These are phyloP conservation scores for Albifimbria verrucaria DNA, from an alignment of 2,329 filamentous ascomycete species.

Conservation along the genomic window DNA sequence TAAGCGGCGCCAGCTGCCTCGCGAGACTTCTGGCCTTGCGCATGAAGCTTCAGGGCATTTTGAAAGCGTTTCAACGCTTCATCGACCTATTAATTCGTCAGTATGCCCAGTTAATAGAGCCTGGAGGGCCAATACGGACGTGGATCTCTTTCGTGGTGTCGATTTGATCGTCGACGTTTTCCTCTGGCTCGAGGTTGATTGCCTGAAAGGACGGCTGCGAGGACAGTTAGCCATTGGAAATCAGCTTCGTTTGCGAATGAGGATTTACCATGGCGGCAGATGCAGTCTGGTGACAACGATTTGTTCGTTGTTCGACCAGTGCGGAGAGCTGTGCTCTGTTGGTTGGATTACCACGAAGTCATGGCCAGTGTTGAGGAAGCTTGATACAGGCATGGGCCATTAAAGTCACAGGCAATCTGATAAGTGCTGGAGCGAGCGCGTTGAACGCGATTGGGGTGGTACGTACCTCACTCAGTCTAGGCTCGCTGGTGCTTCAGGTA, in stretches of 20 bases:
- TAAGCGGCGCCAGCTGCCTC: slow-evolving; percentile 78
- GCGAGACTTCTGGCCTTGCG: slow-evolving; percentile 76
- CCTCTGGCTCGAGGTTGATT: slow-evolving; percentile 91
- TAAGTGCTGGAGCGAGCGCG: background rate
- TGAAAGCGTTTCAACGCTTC: slow-evolving; percentile 96
- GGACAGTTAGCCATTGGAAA: slow-evolving; percentile 3
- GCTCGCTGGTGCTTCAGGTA: no score
- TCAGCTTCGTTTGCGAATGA: no score
- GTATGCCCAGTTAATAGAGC: background rate
- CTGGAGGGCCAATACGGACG: slow-evolving; percentile 29
- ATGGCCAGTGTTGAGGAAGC: no score
- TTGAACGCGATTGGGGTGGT: background rate
- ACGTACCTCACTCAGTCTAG: no score
- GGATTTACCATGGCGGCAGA: no score
- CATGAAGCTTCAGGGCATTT: slow-evolving; percentile 83
- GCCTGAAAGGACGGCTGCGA: slow-evolving; percentile 69
- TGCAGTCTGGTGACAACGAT: no score
- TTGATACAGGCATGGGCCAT: no score
- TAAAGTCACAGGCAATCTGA: background rate
- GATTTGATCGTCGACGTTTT: slow-evolving; percentile 83
- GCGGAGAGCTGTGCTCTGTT: no score
- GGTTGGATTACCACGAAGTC: no score
- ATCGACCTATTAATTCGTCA: slow-evolving; percentile 60
- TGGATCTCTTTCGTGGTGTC: slow-evolving; percentile 96
- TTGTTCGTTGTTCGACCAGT: no score